A percentile compares a stretch with the other conserved stretches of the same genome.
Conservation (phyloP, 331 rosid species). For the Pyrus hybrid region DNA sequence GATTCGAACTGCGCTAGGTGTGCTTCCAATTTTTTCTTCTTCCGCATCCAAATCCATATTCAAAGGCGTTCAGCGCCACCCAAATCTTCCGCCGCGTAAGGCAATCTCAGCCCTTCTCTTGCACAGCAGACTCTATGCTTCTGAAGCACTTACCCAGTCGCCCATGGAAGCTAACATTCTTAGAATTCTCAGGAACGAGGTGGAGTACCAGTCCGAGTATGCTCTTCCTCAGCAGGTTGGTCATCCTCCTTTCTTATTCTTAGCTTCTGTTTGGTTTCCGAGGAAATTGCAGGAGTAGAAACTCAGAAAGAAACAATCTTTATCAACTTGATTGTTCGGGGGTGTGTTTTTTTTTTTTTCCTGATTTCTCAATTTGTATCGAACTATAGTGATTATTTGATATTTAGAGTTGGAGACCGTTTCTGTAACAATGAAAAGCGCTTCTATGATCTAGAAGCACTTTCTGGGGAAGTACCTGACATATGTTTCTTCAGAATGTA, state of each 20-base stretch:
- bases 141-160: conserved; percentile 36
- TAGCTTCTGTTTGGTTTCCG: not conserved
- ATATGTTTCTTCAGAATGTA: too few relatives aligned
- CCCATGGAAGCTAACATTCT: conserved; percentile 65
- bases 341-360: not conserved
- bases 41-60: not conserved
- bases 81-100: not conserved
- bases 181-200: conserved; percentile 49
- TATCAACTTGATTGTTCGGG: not conserved
- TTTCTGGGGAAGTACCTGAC: too few relatives aligned
- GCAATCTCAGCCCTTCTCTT: conserved; percentile 1
- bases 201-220: conserved; percentile 37
- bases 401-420: too few relatives aligned
- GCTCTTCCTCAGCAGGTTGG: conserved; percentile 68
- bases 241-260: not conserved
- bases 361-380: not conserved
- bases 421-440: too few relatives aligned
- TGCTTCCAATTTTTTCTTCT: conserved; percentile 6
- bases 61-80: not conserved
- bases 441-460: too few relatives aligned
- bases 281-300: conserved; percentile 1
- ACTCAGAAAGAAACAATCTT: not conserved
- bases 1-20: conserved; percentile 16
- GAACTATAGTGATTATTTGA: not conserved
- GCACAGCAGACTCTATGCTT: conserved; percentile 15